Evolutionary conservation across 805 yeast species (phyloP), one percentile per base, ranked within the genome.

Genomic region (Candida michaelii): DNA sequence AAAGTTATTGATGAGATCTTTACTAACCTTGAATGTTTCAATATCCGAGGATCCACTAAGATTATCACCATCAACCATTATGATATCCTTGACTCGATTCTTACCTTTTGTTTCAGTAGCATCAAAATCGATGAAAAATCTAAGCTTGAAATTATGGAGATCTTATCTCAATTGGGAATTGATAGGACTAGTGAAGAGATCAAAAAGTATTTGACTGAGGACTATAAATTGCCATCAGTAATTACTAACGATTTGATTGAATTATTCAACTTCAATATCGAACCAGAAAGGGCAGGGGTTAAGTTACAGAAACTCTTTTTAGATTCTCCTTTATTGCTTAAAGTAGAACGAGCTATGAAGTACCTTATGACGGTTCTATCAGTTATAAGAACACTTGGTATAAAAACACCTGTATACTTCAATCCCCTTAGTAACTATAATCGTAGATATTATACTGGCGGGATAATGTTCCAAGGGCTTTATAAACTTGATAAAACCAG

Each of bases 351-450:
- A 10, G 82, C 86, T 0, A 56, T 89, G 42, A 60, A 58, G 13
- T 82, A 89, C 54, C 64, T 91, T n/a, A 59, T 69, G 18, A 76
- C 78, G 36, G 85, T 90, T 1, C 56, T 81, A 2, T 63, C 62
- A 3, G 74, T 76, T 25, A 63, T 83, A 43, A 72, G 74, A 36
- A 69, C 76, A 14, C 67, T 90, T 40, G 89, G 86, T 0, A 76
- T 88, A 1, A 64, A 68, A 3, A 69, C 79, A 3, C 70, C 74
- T 12, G 65, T 89, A 10, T 74, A 76, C 21, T 66, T 93, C 21
- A 79, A 88, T 3, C 99, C 99, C 0, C 73, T 93, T 60, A 79
- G 89, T 54, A 88, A 89, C 49, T 88, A 87, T 63, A 89, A 89
- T 51, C 77, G 83, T 24, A 76, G 82, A 8, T 91, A 89, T 57